A percentile compares a stretch with the other conserved stretches of the same genome.
Conservation (phyloP, 768 basidiomycete genomes). For the Agaricus blazei region DNA sequence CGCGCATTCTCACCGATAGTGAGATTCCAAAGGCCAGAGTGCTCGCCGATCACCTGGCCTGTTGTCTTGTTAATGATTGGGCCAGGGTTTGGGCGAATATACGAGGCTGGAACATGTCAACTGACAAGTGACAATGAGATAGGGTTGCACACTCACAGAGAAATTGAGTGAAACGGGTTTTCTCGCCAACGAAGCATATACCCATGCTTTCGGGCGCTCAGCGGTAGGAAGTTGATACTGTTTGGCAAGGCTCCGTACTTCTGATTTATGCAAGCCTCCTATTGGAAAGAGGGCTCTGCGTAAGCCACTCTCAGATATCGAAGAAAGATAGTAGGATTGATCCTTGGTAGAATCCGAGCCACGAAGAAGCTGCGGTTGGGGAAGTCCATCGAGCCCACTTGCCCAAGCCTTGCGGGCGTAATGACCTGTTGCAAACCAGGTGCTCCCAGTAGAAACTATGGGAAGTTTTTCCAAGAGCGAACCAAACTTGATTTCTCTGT, state of each 20-base stretch:
- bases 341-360: constrained; percentile 67
- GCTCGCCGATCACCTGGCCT: constrained; percentile 51
- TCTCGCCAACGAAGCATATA: constrained; percentile 89
- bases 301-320: constrained; percentile 63
- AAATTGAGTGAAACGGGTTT: constrained; percentile 66
- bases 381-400: neutral
- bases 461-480: constrained; percentile 67
- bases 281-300: constrained; percentile 77
- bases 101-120: constrained; percentile 54
- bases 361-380: constrained; percentile 50
- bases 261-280: constrained; percentile 55
- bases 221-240: constrained; percentile 65
- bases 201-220: constrained; percentile 85
- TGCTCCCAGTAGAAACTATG: constrained; percentile 18
- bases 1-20: constrained; percentile 82
- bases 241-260: constrained; percentile 70
- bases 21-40: constrained; percentile 77
- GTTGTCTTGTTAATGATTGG: constrained; percentile 55
- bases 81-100: constrained; percentile 67
- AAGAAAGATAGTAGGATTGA: constrained; percentile 88
- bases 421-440: constrained; percentile 84
- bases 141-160: constrained; percentile 46
- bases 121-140: neutral
- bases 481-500: constrained; percentile 91
- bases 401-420: constrained; percentile 72